phyloP scores from a whole-genome alignment of 2,329 filamentous ascomycete genomes.

The Exophiala dermatitidis region DNA sequence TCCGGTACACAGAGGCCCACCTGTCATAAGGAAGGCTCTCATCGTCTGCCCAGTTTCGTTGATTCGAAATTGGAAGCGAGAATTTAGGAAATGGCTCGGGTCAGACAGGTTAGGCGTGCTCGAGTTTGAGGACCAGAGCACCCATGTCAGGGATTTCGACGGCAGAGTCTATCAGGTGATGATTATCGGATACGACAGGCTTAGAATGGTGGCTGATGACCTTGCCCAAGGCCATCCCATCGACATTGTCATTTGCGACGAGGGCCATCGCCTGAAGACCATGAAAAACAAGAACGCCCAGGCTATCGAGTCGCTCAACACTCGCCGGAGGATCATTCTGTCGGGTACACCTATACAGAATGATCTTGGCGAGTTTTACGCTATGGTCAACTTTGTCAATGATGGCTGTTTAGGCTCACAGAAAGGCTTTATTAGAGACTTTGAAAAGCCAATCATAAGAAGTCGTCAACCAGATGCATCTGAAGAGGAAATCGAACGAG shows the following conservation, averaged over 20 bases:
- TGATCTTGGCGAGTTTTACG: slow-evolving; percentile 60
- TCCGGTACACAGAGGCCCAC: slow-evolving; percentile 49
- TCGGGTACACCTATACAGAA: slow-evolving; percentile 64
- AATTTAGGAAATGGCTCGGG: slow-evolving; percentile 67
- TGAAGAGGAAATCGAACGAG: slow-evolving; percentile 55
- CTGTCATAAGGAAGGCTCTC: slow-evolving; percentile 62
- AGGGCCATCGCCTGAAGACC: slow-evolving; percentile 61
- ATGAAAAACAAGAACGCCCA: slow-evolving; percentile 61
- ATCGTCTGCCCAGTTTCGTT: slow-evolving; percentile 67
- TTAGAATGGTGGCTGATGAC: slow-evolving; percentile 58
- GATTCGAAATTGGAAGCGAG: slow-evolving; percentile 66
- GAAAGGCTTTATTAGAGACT: slow-evolving; percentile 56
- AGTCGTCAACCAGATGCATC: slow-evolving; percentile 59
- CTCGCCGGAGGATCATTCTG: slow-evolving; percentile 54
- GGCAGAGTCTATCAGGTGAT: slow-evolving; percentile 62
- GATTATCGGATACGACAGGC: slow-evolving; percentile 67
- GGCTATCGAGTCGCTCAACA: slow-evolving; percentile 58
- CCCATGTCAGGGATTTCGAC: slow-evolving; percentile 60
- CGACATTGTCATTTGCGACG: slow-evolving; percentile 64
- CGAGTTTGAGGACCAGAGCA: slow-evolving; percentile 54
- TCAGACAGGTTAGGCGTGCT: slow-evolving; percentile 64
- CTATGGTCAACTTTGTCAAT: slow-evolving; percentile 63
- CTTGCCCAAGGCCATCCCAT: slow-evolving; percentile 56
- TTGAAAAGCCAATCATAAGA: slow-evolving; percentile 57
- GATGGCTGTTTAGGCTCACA: slow-evolving; percentile 58